Evolutionary conservation across 306 rosid genomes (phyloP).

Genomic region (Begonia fuchsioides): DNA sequence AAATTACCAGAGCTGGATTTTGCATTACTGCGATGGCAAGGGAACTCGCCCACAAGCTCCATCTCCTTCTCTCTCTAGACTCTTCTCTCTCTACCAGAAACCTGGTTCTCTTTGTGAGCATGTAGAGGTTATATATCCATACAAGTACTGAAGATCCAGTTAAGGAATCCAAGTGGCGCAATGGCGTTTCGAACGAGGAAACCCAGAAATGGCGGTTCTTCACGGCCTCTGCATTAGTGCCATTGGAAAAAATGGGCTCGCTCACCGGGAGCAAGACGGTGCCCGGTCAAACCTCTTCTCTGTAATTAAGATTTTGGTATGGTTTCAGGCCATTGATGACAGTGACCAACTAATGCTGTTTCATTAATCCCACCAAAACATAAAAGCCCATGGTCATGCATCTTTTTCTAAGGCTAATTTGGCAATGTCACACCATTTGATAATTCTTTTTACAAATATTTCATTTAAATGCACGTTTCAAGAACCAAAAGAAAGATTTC

Average conservation of each 20-base stretch:
- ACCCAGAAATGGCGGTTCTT: constrained; percentile 8
- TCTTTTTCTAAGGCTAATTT: neutral
- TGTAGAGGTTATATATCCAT: neutral
- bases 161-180: constrained; percentile 13
- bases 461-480: no score
- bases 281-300: constrained; percentile 3
- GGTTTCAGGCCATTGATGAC: neutral
- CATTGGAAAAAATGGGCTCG: constrained; percentile 7
- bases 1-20: constrained; percentile 13
- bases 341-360: neutral
- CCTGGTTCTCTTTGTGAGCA: neutral
- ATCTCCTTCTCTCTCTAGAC: constrained; percentile 2
- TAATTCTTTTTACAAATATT: no score
- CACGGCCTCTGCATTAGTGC: neutral
- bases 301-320: neutral
- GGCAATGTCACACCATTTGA: no score
- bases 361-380: neutral
- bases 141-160: neutral
- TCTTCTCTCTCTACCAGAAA: neutral
- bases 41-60: constrained; percentile 13
- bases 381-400: neutral
- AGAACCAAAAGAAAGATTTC: no score
- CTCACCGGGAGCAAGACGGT: constrained; percentile 14
- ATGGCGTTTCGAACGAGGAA: constrained; percentile 17
- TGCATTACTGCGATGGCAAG: constrained; percentile 10